Evolutionary conservation across 768 basidiomycete species (phyloP), one percentile per base, ranked within the genome.

Genomic region (Crassisporium funariophilum): DNA sequence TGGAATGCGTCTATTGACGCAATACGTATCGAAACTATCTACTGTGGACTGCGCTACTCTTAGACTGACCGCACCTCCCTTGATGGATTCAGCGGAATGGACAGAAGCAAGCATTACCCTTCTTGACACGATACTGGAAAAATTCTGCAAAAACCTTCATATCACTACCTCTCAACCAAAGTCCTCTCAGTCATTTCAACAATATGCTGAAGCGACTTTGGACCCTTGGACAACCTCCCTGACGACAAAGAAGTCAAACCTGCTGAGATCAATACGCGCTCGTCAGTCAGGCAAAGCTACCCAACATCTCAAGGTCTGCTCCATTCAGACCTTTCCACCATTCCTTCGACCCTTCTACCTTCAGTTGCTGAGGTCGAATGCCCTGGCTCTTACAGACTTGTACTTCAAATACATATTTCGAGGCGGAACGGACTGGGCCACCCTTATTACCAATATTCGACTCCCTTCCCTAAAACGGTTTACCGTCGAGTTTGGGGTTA

Each of bases 301-400:
- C 13, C 38, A 38, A 11, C 23, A 47, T 15, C 34, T 57, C 37
- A 49, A 43, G 38, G 16, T 21, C 3, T 52, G 46, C 16, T 39
- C 24, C 27, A 44, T 58, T 9, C 41, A 52, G 21, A 53, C 54
- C 5, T 58, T 58, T 24, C 57, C 57, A 12, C 55, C 48, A 17
- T 53, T 55, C 21, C 47, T 58, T 22, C 49, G 57, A 17, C 57
- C 51, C 7, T 54, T 58, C 37, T 58, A 55, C 40, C 52, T 46
- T 35, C 47, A 55, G 37, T 45, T 47, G 2, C 52, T 58, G 15
- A 21, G 42, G 12, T 20, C 17, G n/a, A 53, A 55, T 24, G 33
- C 51, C 10, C 10, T 42, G 1, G 41, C 41, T 3, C 34, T 58
- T 5, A 53, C 51, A 6, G 37, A 44, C 6, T 44, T 58, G 4